Evolutionary conservation across 345 rosid species (phyloP).

Genomic region (Eucalyptus tenuipes): DNA sequence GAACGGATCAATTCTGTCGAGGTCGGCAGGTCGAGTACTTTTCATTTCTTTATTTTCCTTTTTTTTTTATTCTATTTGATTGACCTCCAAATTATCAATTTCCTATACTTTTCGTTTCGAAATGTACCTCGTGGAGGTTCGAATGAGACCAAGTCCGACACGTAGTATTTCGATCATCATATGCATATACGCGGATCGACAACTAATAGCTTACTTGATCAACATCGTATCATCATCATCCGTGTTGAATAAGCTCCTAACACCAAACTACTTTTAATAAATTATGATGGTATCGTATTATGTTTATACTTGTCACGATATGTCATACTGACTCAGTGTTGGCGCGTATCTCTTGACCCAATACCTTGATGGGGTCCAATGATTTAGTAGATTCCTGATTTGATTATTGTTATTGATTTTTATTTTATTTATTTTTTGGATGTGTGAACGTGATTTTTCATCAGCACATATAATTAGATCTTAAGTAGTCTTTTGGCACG

Average conservation of each 20-base stretch:
- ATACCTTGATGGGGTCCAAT: neutral
- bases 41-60: neutral
- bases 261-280: neutral
- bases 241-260: neutral
- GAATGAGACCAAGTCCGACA: neutral
- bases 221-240: neutral
- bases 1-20: neutral
- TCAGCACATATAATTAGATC: neutral
- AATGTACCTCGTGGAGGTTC: neutral
- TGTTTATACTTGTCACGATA: fast-evolving
- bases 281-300: fast-evolving
- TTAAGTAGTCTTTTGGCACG: neutral
- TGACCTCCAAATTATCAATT: neutral
- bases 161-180: neutral
- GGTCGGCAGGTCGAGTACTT: neutral
- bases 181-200: neutral
- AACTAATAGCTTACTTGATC: neutral
- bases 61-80: neutral
- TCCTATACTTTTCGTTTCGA: neutral
- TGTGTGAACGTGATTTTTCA: neutral
- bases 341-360: too few species aligned
- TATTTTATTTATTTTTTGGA: neutral
- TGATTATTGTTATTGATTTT: neutral
- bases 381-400: neutral
- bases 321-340: fast-evolving